Evolutionary conservation across 2,329 filamentous ascomycete genomes (phyloP), one percentile per base, ranked within the genome.

Genomic region (Sclerotinia trifoliorum): DNA sequence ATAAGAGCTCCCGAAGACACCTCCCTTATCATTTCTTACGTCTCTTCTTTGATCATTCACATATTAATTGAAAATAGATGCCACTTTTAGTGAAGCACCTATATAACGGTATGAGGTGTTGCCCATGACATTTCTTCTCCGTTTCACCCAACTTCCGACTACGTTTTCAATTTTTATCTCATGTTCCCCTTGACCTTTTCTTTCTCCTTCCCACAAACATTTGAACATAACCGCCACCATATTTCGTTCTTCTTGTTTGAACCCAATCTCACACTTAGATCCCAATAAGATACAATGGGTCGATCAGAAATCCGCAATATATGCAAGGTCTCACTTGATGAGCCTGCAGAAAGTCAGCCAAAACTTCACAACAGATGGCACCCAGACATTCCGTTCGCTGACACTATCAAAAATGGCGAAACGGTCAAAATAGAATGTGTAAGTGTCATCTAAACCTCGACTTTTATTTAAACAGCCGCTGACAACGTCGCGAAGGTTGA

Each of bases 381-480:
- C 77, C 94, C 94, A 48, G 93, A 96, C 72, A 90, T 96, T 64
- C 94, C 94, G 0, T 87, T 85, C 67, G 85, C 84, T 63, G 90
- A 84, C 44, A 87, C 85, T 1, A 93, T 97, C 75, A 88, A 90
- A 74, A 88, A 94, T 75, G 90, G 89, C 42, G 94, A 97, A 80
- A 91, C 91, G 0, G 93, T 97, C 73, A 96, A 96, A 80, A 96
- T 97, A 72, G 92, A 97, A 82, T 97, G 94, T 75, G 83, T 77
- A 73, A 32, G 74, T 73, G 19, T 3, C n/a, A 0, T 77, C 76
- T 3, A 13, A 15, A 57, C n/a, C 63, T 64, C 10, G 62, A 69
- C 58, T 54, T 66, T 1, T 57, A 32, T 55, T 11, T 58, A 26
- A 44, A 54, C 21, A 46, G 3, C 64, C 67, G 29, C 51, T 65